phyloP scores from a whole-genome alignment of 164 flowering plant species.

The Berberis thunbergii region DNA sequence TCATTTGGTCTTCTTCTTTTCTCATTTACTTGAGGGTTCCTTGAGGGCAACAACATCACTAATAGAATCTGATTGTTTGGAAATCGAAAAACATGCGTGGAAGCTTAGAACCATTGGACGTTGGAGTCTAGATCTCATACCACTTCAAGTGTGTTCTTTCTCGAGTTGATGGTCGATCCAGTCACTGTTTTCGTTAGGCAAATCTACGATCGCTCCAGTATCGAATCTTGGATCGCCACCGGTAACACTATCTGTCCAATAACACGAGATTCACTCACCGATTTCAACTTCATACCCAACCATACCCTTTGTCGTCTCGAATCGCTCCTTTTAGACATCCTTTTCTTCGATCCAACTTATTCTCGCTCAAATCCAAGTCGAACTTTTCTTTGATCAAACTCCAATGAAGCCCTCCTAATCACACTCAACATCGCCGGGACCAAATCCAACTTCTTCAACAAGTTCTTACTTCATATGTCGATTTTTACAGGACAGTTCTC shows the following conservation, averaged over 20 bases:
- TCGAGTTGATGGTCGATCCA: constrained; percentile 92
- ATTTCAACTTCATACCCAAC: constrained; percentile 86
- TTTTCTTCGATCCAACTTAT: constrained; percentile 26
- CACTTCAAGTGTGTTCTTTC: constrained; percentile 80
- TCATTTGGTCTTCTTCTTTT: too few relatives aligned
- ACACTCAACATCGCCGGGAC: too few relatives aligned
- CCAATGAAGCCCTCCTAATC: too few relatives aligned
- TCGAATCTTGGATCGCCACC: constrained; percentile 91
- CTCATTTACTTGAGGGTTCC: too few relatives aligned
- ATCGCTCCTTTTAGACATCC: constrained; percentile 39
- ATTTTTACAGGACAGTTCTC: constrained; percentile 33
- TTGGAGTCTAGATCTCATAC: constrained; percentile 68
- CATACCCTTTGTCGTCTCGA: constrained; percentile 87
- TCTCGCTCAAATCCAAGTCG: too few relatives aligned
- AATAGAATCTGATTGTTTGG: too few relatives aligned
- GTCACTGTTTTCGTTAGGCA: constrained; percentile 91
- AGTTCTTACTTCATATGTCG: too few relatives aligned
- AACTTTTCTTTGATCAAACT: too few relatives aligned
- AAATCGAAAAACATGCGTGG: constrained; percentile 25
- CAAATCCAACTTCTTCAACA: too few relatives aligned
- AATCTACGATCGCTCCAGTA: constrained; percentile 89
- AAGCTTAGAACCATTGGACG: constrained; percentile 58
- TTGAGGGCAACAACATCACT: too few relatives aligned
- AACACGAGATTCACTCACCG: constrained; percentile 53
- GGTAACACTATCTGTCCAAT: constrained; percentile 93